Evolutionary conservation across 176 grass and related monocot genomes (phyloP), one percentile per base, ranked within the genome.

Genomic region (Eleusine indica): DNA sequence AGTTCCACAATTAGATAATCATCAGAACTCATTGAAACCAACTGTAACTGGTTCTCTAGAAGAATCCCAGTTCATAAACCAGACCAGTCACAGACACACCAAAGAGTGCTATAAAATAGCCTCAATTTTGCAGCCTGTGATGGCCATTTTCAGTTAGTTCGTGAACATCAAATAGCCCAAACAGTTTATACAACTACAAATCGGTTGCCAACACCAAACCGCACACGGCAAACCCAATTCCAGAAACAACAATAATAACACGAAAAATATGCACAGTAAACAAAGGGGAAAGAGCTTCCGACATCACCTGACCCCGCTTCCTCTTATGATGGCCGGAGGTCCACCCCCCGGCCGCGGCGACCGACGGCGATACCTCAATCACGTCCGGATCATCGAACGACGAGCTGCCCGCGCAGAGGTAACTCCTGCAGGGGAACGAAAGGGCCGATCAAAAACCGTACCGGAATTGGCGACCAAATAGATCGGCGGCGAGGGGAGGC

Each of bases 371-470:
- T 17, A 94, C 40, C 87, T 94, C 93, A 39, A 92, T 66, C 51
- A 94, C 75, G 43, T 92, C 93, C 28, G 85, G 85, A 38, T 94
- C 90, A 65, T 90, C 87, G 66, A 76, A 88, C 37, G 87, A 86
- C 18, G 93, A 86, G 66, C 90, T 83, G 12, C 82, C 87, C 22
- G 87, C 65, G 74, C 62, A 86, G 52, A 92, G 75, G 19, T 76
- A 82, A 49, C 77, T 78, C 85, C 86, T 91, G 76, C 79, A 57
- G 40, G 19, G 38, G 37, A 51, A 51, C 17, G 32, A 7, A 21
- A 57, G 22, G 32, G 48, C 39, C 66, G 39, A 35, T 22, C 49
- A 71, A 53, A 71, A 18, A 70, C 32, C 48, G 18, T 51, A 68
- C 70, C 82, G 66, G 51, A 49, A 74, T 68, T 22, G 13, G 48